Evolutionary conservation across 352 stramenopile species (phyloP).

Genomic region (Thalassiosira sp.): DNA sequence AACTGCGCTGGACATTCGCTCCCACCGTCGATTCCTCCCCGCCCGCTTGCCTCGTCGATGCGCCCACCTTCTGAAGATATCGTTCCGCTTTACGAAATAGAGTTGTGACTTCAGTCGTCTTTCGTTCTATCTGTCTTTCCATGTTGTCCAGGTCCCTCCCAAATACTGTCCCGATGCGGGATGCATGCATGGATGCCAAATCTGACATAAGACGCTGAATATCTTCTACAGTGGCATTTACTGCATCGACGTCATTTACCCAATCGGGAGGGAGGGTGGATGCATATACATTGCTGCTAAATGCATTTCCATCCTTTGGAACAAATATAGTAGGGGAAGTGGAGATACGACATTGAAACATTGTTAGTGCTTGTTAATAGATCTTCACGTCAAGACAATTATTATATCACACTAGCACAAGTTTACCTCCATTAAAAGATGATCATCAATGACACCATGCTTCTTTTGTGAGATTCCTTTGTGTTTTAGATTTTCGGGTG

Average conservation of each 20-base stretch:
- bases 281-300: slow-evolving; percentile 23
- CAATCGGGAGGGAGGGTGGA: slow-evolving; percentile 81
- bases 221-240: slow-evolving; percentile 77
- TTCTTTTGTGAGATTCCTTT: slow-evolving; percentile 57
- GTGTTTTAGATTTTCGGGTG: neutral
- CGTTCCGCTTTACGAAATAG: slow-evolving; percentile 82
- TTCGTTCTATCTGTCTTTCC: slow-evolving; percentile 80
- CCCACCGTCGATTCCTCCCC: slow-evolving; percentile 79
- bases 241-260: slow-evolving; percentile 86
- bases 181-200: slow-evolving; percentile 73
- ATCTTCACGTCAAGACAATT: neutral
- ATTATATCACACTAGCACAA: neutral
- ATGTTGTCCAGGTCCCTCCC: slow-evolving; percentile 80
- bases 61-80: slow-evolving; percentile 79
- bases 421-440: slow-evolving; percentile 62
- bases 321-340: neutral
- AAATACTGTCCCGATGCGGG: slow-evolving; percentile 77
- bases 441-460: slow-evolving; percentile 44
- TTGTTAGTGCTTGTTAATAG: neutral
- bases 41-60: slow-evolving; percentile 62
- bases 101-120: slow-evolving; percentile 82
- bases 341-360: neutral
- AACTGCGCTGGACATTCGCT: slow-evolving; percentile 79
- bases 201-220: slow-evolving; percentile 79
- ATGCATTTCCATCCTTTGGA: slow-evolving; percentile 13